Conservation (phyloP, 208 protist species). For the Phytomonas sp. region DNA sequence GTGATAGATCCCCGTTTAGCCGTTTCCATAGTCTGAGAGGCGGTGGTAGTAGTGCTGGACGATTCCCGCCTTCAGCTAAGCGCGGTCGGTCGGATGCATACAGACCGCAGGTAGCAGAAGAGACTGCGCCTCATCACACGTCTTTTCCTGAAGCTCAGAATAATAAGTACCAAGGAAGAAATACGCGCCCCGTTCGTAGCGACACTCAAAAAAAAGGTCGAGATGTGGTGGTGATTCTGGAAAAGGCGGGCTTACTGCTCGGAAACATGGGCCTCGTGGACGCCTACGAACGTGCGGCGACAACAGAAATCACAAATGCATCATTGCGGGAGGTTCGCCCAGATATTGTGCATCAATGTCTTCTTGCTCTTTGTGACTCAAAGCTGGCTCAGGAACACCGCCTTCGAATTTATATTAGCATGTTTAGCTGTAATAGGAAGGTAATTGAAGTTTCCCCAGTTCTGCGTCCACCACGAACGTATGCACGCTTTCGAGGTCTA, state of each 20-base stretch:
- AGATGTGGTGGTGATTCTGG: slow-evolving; percentile 80
- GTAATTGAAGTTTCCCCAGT: slow-evolving; percentile 82
- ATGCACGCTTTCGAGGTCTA: slow-evolving; percentile 77
- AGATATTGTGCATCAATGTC: slow-evolving; percentile 89
- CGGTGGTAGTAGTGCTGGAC: slow-evolving; percentile 8
- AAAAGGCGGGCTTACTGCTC: slow-evolving; percentile 73
- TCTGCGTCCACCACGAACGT: slow-evolving; percentile 83
- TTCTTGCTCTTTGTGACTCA: slow-evolving; percentile 88
- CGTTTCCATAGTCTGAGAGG: slow-evolving; percentile 9
- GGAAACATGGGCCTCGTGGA: slow-evolving; percentile 72
- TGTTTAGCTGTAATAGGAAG: slow-evolving; percentile 56
- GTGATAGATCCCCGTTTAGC: neutral
- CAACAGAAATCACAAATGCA: slow-evolving; percentile 66
- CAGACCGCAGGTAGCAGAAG: slow-evolving; percentile 39
- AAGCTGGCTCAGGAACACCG: slow-evolving; percentile 61
- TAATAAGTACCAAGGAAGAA: neutral
- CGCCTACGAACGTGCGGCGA: slow-evolving; percentile 74
- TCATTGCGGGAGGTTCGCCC: slow-evolving; percentile 71
- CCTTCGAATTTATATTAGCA: slow-evolving; percentile 79
- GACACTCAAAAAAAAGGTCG: slow-evolving; percentile 6
- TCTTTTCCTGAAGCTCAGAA: neutral
- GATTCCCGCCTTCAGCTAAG: slow-evolving; percentile 6
- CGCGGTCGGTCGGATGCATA: slow-evolving; percentile 22
- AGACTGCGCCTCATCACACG: slow-evolving; percentile 22
- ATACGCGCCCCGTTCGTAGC: neutral